phyloP scores from a whole-genome alignment of 257 asterid species.

The Echium plantagineum region DNA sequence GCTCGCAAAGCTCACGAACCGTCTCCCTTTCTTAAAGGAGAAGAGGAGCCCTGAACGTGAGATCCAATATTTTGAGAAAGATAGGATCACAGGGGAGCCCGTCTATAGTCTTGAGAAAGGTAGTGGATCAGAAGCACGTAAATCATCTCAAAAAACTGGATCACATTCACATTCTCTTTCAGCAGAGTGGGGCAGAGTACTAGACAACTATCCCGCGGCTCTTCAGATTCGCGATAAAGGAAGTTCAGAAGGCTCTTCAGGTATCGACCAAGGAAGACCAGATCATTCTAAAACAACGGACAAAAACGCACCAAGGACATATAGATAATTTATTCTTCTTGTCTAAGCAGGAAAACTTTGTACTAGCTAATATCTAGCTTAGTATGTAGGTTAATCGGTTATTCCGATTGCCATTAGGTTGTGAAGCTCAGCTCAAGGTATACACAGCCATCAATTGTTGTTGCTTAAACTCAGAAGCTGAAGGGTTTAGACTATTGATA shows the following conservation, averaged over 20 bases:
- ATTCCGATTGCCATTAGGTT: neutral
- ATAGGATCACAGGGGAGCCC: constrained; percentile 23
- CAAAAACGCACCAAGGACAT: constrained; percentile 40
- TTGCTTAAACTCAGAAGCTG: neutral
- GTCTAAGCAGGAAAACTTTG: neutral
- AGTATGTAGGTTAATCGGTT: neutral
- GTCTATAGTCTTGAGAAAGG: constrained; percentile 24
- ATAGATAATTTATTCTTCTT: constrained; percentile 35
- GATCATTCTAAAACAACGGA: constrained; percentile 26
- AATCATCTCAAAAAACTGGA: constrained; percentile 18
- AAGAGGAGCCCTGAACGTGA: constrained; percentile 60
- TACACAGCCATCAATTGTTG: neutral
- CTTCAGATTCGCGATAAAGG: constrained; percentile 9
- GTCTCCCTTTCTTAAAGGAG: constrained; percentile 90
- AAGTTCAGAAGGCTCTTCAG: neutral
- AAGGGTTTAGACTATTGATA: no score
- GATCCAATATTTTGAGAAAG: constrained; percentile 50
- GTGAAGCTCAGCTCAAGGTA: neutral
- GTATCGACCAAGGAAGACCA: constrained; percentile 45
- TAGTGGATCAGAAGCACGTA: constrained; percentile 24
- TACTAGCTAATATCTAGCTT: neutral
- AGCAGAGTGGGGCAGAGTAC: constrained; percentile 20
- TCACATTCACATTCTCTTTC: constrained; percentile 26
- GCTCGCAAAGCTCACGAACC: constrained; percentile 73
- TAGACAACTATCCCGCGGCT: constrained; percentile 12